Evolutionary conservation across 139 green algal species (phyloP), one percentile per base, ranked within the genome.

Genomic region (Trebouxia sp.): DNA sequence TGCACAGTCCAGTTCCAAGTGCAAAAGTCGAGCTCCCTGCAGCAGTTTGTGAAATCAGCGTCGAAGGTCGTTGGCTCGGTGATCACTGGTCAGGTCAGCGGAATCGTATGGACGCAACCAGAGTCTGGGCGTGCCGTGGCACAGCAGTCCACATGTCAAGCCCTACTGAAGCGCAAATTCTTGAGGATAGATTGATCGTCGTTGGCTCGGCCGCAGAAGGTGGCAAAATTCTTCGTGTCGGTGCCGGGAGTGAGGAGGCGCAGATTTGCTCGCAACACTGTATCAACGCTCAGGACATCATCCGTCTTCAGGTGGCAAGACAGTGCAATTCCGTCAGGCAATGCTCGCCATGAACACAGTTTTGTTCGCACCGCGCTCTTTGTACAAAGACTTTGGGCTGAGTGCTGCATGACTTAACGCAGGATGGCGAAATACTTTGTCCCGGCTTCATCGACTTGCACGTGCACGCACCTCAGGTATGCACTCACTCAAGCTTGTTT

Each of bases 391-490:
- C 17, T 47, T 10, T 75, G 8, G 20, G 4, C 11, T 48, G 32
- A n/a, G n/a, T n/a, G n/a, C n/a, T n/a, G n/a, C n/a, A n/a, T n/a
- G n/a, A 26, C 10, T 75, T 22, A 30, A 6, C 20, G 39, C 77
- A 82, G 56, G 58, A 32, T 35, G 77, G 77, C 41, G 30, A 76
- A 15, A 53, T 82, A 20, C n/a, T 82, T 3, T 65, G 81, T 41
- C 86, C 86, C 11, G 87, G 84, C 12, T 90, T 90, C 65, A 78
- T 90, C 9, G 87, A 90, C 65, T 80, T 80, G 12, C 87, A 90
- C 72, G 41, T 75, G 24, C 84, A 90, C 42, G 84, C 84, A 10
- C 82, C 87, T 3, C 82, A 86, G 76, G 77, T 62, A 6, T 35
- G 48, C 47, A 28, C n/a, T 30, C 24, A 20, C 30, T 65, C 4